Base-by-base conservation (phyloP, 2,329 filamentous ascomycete species). In the Microascus cirrosus region DNA sequence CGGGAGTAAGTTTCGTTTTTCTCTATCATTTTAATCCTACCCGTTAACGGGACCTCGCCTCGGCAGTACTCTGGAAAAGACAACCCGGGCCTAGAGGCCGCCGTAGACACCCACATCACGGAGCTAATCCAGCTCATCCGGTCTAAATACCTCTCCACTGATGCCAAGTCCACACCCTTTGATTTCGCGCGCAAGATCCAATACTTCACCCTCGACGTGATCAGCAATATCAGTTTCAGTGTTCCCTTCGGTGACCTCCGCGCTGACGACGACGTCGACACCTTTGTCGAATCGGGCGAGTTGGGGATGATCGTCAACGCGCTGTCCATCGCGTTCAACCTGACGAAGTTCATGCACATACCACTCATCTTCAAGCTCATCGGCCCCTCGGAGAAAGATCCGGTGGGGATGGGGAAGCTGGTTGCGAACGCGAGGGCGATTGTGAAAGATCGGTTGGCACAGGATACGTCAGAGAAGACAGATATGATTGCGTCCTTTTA, bases 131-230 rank as follows among this genome's bases (percentile, higher is more conserved):
- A 66, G 0, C 68, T 81, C 1, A 70, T 81, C 54, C 68, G 70
- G 32, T 61, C 60, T 22, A 72, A 70, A 56, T 77, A 76, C 55
- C 62, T 69, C 15, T 66, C 66, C 11, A 66, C 52, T n/a, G 62
- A 68, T 11, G 54, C 35, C n/a, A 57, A 56, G 3, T 74, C 70
- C 36, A 4, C 15, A 8, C 28, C 36, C 36, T 69, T 81, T 65
- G 78, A 83, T 62, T 63, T 77, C 63, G 81, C 22, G 67, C 7
- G 75, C 76, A 35, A 71, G 73, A 2, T 75, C 28, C 28, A 78
- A 42, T 80, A 72, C 67, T 75, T 81, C 50, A 79, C 77, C 0
- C 65, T 82, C 0, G 80, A 83, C 60, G 74, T 81, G 24, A 78
- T 82, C 51, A 77, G 74, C 13, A 71, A 73, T 18, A 61, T 82